Conservation (phyloP, 495 filamentous ascomycete species). For the Neurospora terricola region DNA sequence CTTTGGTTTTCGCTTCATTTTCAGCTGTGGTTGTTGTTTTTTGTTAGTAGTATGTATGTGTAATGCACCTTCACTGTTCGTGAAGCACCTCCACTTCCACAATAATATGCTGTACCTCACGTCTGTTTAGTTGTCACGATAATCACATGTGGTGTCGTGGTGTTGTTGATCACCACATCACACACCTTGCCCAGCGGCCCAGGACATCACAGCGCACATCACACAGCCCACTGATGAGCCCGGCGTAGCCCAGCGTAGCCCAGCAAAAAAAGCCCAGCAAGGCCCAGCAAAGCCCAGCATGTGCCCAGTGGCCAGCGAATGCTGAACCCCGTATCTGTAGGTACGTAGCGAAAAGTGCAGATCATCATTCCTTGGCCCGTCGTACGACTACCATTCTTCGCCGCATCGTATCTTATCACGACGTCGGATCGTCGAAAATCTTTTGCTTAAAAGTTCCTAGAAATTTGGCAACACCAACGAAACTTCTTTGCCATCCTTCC, state of each 20-base stretch:
- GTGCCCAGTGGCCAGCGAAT: not conserved
- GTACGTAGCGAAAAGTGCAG: not conserved
- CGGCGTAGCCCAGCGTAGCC: not conserved
- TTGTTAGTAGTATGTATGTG: not conserved
- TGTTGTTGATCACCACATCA: not conserved
- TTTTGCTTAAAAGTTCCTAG: not conserved
- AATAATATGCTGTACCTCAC: not conserved
- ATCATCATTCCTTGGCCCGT: not conserved
- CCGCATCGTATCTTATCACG: not conserved
- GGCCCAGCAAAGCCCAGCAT: not conserved
- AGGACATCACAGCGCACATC: not conserved
- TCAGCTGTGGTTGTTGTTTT: not conserved
- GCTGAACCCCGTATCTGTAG: not conserved
- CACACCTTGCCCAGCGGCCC: not conserved
- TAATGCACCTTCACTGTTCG: not conserved
- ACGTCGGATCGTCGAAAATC: not conserved
- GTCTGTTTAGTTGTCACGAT: not conserved
- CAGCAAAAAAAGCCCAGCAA: not conserved
- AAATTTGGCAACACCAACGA: no score
- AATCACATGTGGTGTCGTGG: not conserved
- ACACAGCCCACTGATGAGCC: not conserved
- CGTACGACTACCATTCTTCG: not conserved
- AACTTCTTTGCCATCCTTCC: not conserved
- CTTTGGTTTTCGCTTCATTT: not conserved
- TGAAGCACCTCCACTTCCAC: not conserved